Percentiles rank a stretch among this genome's conserved stretches.
These are phyloP conservation scores for Calvatia gigantea DNA, from an alignment of 768 basidiomycete genomes.

Conservation along the genomic window DNA sequence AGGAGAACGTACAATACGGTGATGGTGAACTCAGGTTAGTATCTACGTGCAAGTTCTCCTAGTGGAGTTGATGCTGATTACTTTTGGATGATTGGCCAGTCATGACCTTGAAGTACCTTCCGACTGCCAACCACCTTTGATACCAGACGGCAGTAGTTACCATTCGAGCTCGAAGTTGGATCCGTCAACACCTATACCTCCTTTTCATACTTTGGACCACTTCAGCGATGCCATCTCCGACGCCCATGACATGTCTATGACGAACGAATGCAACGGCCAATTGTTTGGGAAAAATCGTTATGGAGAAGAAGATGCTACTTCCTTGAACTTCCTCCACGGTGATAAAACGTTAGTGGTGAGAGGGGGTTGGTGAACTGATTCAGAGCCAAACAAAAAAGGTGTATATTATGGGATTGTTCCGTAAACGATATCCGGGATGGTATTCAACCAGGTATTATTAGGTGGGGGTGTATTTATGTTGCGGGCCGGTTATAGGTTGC, in stretches of 20 bases:
- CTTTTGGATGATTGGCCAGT: neutral
- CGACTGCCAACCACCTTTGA: neutral
- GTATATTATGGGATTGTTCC: too few relatives aligned
- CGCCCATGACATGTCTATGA: neutral
- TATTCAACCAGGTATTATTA: too few relatives aligned
- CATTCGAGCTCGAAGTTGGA: neutral
- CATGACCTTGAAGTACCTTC: neutral
- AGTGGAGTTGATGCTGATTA: neutral
- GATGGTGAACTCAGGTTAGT: neutral
- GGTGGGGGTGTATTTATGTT: neutral
- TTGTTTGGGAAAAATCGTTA: neutral
- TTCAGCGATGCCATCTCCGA: neutral
- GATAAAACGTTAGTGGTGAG: neutral
- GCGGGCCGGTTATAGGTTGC: too few relatives aligned
- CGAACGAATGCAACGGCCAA: neutral
- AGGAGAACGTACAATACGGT: neutral
- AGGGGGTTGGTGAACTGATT: neutral
- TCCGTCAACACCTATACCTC: neutral
- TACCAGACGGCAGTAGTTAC: neutral
- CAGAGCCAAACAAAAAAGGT: neutral
- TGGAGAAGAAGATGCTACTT: neutral
- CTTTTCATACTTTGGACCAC: conserved; percentile 1
- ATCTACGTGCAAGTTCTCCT: neutral
- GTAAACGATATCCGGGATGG: neutral
- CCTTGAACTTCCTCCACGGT: neutral